phyloP scores from a whole-genome alignment of 139 green algal genomes.

The Astrephomene gubernaculifera region DNA sequence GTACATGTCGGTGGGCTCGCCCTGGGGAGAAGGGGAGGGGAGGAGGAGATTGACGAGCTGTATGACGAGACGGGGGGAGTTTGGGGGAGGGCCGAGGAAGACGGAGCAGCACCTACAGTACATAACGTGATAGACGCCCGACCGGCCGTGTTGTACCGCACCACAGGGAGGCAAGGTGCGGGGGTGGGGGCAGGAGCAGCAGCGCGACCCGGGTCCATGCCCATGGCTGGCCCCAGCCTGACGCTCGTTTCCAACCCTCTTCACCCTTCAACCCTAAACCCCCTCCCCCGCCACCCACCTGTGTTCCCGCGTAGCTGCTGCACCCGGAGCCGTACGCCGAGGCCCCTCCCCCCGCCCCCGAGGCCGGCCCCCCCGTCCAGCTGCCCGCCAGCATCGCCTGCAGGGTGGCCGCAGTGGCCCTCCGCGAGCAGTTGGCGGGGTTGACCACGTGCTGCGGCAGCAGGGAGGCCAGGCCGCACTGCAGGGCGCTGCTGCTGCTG shows the following conservation, averaged over 20 bases:
- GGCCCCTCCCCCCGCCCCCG: neutral
- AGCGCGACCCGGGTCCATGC: neutral
- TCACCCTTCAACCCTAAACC: neutral
- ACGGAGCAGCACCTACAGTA: too few species aligned
- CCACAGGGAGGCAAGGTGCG: too few species aligned
- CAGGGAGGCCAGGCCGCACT: conserved; percentile 14
- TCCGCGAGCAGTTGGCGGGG: neutral
- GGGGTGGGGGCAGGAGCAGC: neutral
- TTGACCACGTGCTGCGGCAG: neutral
- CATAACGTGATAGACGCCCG: too few species aligned
- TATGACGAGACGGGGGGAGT: neutral
- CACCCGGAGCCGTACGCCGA: conserved; percentile 6
- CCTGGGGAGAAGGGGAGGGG: neutral
- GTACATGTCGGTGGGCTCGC: conserved; percentile 59
- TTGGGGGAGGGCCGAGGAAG: too few species aligned
- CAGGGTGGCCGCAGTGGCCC: neutral
- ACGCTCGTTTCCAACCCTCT: neutral
- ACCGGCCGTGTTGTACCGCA: too few species aligned
- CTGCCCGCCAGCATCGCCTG: neutral
- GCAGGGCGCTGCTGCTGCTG: neutral
- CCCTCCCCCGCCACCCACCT: neutral
- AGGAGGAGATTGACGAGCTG: neutral
- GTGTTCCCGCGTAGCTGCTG: conserved; percentile 1
- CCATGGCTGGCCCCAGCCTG: neutral
- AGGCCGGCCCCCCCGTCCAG: neutral